phyloP scores from a whole-genome alignment of 768 basidiomycete species.

The Boletales sp. region DNA sequence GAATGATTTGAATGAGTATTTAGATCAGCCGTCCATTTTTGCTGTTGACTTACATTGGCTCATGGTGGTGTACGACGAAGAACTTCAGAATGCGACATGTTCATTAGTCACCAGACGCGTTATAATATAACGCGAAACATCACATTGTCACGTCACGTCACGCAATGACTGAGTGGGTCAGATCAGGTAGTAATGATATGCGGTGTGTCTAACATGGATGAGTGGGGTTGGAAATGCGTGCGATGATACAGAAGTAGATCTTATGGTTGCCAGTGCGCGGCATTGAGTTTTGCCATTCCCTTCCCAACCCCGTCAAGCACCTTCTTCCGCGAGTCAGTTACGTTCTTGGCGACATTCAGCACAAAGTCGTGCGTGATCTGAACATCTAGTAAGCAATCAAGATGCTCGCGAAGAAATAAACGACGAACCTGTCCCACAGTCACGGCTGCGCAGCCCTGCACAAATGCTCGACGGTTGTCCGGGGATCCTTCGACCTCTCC shows the following conservation, averaged over 20 bases:
- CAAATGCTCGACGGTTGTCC: constrained; percentile 50
- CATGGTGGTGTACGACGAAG: constrained; percentile 28
- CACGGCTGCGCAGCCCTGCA: constrained; percentile 47
- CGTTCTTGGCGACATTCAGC: constrained; percentile 55
- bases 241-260: not conserved
- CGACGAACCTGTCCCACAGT: constrained; percentile 33
- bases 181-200: not conserved
- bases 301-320: constrained; percentile 69
- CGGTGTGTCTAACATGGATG: constrained; percentile 21
- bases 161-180: not conserved
- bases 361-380: constrained; percentile 68
- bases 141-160: constrained; percentile 18
- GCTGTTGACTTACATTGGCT: constrained; percentile 37
- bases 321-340: constrained; percentile 68
- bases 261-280: constrained; percentile 34
- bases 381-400: not conserved
- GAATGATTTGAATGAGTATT: constrained; percentile 5
- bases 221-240: constrained; percentile 23
- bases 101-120: not conserved
- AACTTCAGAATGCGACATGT: not conserved
- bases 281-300: constrained; percentile 55
- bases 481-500: constrained; percentile 50
- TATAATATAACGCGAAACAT: constrained; percentile 19
- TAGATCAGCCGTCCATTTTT: not conserved
- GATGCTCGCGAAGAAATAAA: not conserved